A percentile compares a stretch with the other conserved stretches of the same genome.
Conservation (phyloP, 495 filamentous ascomycete species). For the Penicillium robsamsonii region DNA sequence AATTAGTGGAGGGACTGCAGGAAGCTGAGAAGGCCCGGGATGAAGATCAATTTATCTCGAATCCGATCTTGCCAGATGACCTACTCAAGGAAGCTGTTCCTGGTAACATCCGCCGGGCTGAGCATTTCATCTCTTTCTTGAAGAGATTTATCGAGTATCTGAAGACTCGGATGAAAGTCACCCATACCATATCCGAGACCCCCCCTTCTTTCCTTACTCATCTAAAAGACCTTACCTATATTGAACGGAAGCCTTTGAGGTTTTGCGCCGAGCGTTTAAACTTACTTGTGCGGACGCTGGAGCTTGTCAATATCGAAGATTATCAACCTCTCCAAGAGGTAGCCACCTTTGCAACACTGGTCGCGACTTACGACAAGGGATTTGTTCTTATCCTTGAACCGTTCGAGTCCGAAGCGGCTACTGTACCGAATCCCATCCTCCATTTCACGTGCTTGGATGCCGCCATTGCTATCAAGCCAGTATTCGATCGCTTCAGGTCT, state of each 20-base stretch:
- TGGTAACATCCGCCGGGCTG: slow-evolving; percentile 92
- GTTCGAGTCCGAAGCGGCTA: slow-evolving; percentile 92
- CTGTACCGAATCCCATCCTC: slow-evolving; percentile 90
- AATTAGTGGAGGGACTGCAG: slow-evolving; percentile 88
- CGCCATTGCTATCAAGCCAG: slow-evolving; percentile 96
- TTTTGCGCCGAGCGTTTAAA: slow-evolving; percentile 96
- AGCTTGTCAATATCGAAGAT: slow-evolving; percentile 96
- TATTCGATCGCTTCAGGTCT: slow-evolving; percentile 94
- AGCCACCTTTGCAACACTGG: slow-evolving; percentile 96
- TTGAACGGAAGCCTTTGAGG: slow-evolving; percentile 91
- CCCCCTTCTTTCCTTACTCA: slow-evolving; percentile 91
- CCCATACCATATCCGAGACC: slow-evolving; percentile 95
- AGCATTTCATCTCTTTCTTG: slow-evolving; percentile 94
- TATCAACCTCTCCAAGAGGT: slow-evolving; percentile 97
- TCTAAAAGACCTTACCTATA: slow-evolving; percentile 92
- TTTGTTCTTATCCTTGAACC: slow-evolving; percentile 96
- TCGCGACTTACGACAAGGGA: slow-evolving; percentile 95
- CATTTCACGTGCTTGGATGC: slow-evolving; percentile 98
- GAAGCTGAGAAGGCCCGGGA: slow-evolving; percentile 84
- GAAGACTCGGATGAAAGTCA: slow-evolving; percentile 97
- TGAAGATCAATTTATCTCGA: slow-evolving; percentile 96
- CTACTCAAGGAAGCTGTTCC: slow-evolving; percentile 80
- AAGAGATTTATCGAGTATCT: slow-evolving; percentile 97
- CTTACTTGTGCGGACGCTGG: slow-evolving; percentile 90
- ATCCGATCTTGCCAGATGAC: slow-evolving; percentile 56